Conservation (phyloP, 1,284 basidiomycete species). For the Microstroma glucosiphilum region DNA sequence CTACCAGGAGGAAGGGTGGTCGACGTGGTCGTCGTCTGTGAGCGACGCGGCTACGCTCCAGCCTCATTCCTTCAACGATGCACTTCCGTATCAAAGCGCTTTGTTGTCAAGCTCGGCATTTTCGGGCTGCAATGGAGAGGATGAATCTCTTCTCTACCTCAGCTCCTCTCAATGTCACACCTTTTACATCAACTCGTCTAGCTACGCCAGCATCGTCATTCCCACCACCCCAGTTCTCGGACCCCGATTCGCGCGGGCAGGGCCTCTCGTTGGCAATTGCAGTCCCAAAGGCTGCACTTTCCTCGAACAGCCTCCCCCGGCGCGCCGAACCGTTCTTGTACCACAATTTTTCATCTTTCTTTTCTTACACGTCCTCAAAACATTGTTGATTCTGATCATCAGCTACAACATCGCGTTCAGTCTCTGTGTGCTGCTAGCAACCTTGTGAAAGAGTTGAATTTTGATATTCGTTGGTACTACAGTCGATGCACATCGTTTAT, state of each 20-base stretch:
- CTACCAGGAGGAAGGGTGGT: slow-evolving; percentile 98
- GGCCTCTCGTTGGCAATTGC: not conserved
- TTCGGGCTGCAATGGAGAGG: too few relatives aligned
- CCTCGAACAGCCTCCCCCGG: slow-evolving; percentile 9
- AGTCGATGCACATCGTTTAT: too few relatives aligned
- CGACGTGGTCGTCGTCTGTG: slow-evolving; percentile 96
- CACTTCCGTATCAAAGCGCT: too few relatives aligned
- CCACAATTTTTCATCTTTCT: not conserved
- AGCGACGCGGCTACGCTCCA: slow-evolving; percentile 10
- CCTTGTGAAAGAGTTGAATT: too few relatives aligned
- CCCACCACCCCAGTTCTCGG: not conserved
- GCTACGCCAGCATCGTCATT: not conserved
- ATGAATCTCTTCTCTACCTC: too few relatives aligned
- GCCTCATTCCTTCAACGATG: too few relatives aligned
- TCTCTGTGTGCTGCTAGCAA: too few relatives aligned
- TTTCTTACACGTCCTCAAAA: not conserved
- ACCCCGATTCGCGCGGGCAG: slow-evolving; percentile 7
- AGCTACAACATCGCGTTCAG: too few relatives aligned
- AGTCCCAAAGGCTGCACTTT: not conserved
- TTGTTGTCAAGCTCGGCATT: too few relatives aligned
- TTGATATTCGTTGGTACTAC: too few relatives aligned
- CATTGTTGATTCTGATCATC: not conserved
- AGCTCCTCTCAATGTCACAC: too few relatives aligned
- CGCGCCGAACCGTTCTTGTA: slow-evolving; percentile 8
- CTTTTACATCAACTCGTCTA: too few relatives aligned